These are phyloP conservation scores for Anisodus tanguticus DNA, from an alignment of 257 asterid species.

Conservation along the genomic window DNA sequence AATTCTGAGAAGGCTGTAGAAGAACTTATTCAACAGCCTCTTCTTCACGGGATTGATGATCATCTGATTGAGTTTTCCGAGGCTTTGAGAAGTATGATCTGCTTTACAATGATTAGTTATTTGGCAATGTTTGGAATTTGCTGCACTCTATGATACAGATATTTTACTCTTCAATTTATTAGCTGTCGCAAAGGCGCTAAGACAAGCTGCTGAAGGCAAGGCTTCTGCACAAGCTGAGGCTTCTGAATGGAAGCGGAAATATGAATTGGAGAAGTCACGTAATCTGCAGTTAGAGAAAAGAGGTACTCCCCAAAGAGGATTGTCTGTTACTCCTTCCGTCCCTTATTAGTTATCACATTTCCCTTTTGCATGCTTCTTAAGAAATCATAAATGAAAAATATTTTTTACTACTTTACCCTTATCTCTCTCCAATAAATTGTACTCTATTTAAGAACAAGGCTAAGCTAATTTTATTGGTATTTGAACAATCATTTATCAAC, in stretches of 20 bases:
- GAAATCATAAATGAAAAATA: too few relatives aligned
- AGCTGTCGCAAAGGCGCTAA: conserved; percentile 85
- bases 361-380: too few relatives aligned
- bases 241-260: conserved; percentile 92
- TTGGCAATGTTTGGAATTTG: background rate
- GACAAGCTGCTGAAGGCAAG: conserved; percentile 80
- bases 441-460: too few relatives aligned
- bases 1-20: conserved; percentile 63
- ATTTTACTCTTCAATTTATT: conserved; percentile 31
- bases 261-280: conserved; percentile 74
- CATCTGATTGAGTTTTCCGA: conserved; percentile 83
- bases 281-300: conserved; percentile 63
- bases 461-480: too few relatives aligned
- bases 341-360: too few relatives aligned
- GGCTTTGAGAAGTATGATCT: conserved; percentile 74
- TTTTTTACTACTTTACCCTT: too few relatives aligned
- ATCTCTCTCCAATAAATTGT: too few relatives aligned
- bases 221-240: conserved; percentile 96
- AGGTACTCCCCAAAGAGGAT: conserved; percentile 47
- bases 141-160: background rate
- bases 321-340: background rate
- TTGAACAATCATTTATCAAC: too few relatives aligned
- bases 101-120: conserved; percentile 26
- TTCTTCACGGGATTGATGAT: conserved; percentile 76
- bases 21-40: conserved; percentile 72